These are phyloP conservation scores for Pyrrhoderma lamaoense DNA, from an alignment of 1,284 basidiomycete species.

Conservation along the genomic window DNA sequence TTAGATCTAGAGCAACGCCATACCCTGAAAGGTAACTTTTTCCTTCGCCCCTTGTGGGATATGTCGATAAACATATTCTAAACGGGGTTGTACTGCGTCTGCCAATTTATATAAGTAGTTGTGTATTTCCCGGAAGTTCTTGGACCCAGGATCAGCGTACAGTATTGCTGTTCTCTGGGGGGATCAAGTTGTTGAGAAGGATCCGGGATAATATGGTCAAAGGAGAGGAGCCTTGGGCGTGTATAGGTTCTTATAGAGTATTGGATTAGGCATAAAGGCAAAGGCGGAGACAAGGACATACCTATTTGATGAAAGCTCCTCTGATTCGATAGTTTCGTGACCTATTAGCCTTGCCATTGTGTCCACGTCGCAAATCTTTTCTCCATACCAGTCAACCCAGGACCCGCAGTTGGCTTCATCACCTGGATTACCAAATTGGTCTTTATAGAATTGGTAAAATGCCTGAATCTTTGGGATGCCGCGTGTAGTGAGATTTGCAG, in stretches of 20 bases:
- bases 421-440: constrained; percentile 27
- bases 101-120: constrained; percentile 50
- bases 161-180: constrained; percentile 61
- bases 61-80: constrained; percentile 74
- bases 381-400: constrained; percentile 87
- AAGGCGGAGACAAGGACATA: constrained; percentile 11
- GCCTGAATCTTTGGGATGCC: constrained; percentile 68
- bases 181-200: constrained; percentile 32
- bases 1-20: constrained; percentile 87
- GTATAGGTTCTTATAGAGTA: constrained; percentile 1
- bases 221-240: constrained; percentile 48
- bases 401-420: constrained; percentile 51
- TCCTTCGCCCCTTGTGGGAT: constrained; percentile 36
- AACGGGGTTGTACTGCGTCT: constrained; percentile 33
- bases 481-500: constrained; percentile 63
- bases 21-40: constrained; percentile 72
- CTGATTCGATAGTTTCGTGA: constrained; percentile 42
- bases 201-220: constrained; percentile 62
- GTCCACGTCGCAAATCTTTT: constrained; percentile 66
- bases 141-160: constrained; percentile 55
- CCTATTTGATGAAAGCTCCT: constrained; percentile 20
- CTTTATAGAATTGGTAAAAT: constrained; percentile 60
- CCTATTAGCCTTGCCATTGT: constrained; percentile 52
- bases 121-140: constrained; percentile 64
- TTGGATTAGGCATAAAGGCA: background rate